Base-by-base conservation (phyloP, 257 asterid species). In the Pogostemon cablin region DNA sequence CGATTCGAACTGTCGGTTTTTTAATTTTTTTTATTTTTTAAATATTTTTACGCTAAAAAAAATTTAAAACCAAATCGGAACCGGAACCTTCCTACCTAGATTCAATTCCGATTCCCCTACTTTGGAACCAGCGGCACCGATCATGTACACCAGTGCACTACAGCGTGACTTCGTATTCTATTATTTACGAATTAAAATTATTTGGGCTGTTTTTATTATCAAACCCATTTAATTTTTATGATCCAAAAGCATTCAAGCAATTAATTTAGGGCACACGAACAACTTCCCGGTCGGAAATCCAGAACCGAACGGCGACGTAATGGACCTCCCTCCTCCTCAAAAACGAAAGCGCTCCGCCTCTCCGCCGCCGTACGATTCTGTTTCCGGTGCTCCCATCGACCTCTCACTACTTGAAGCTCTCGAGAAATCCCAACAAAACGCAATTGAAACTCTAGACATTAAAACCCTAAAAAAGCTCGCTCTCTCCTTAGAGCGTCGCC, bases 391-490 rank as follows among this genome's bases (percentile, higher is more conserved):
- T 25, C 74, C 78, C 44, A 54, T 89, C 20, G 97, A 91, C 72
- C 85, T 91, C 52, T 95, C 98, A 9, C 88, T 95, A 41, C 85
- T 91, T 32, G 99, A 95, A 86, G 99, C 99, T 47, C 86, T 93
- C 44, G 99, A 93, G 76, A 81, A 86, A 74, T 81, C 96, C 32
- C 96, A 87, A 68, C 89, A 84, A 25, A 84, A 77, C 80, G 56
- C 88, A 7, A 76, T 95, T 67, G 96, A 91, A 80, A 83, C 93
- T 44, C 95, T 93, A 25, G 98, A 95, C 83, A 84, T 84, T 10
- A 95, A 95, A 85, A 89, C 99, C 79, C 88, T 95, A 54, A 91
- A 89, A 41, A 87, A 83, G 71, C 87, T 87, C 10, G 96, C 90
- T 12, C 85, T 91, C 70, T 73, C 96, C 54, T 82, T 93, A 79